Evolutionary conservation across 2,329 filamentous ascomycete species (phyloP).

Genomic region (Didymellaceae sp.): DNA sequence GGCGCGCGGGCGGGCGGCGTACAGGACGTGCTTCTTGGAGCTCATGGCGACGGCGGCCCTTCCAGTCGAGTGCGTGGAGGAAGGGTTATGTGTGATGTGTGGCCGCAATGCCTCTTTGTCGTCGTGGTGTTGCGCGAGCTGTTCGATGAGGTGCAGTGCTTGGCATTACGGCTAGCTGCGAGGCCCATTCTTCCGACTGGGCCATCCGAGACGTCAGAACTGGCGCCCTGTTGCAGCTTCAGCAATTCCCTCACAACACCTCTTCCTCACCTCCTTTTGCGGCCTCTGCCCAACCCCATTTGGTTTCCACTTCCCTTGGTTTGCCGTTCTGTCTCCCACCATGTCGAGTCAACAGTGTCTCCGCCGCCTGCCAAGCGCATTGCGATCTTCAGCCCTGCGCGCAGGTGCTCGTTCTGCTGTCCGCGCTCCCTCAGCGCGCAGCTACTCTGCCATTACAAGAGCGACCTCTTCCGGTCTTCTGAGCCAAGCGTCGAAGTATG

Average conservation of each 20-base stretch:
- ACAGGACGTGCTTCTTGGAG: slow-evolving; percentile 48
- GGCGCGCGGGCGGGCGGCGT: slow-evolving; percentile 25
- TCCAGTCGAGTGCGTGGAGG: slow-evolving; percentile 22
- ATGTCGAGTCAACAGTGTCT: slow-evolving; percentile 50
- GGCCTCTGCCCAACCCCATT: slow-evolving; percentile 16
- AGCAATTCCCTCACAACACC: slow-evolving; percentile 41
- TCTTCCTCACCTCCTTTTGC: slow-evolving; percentile 18
- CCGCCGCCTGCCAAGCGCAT: slow-evolving; percentile 40
- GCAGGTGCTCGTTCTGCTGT: slow-evolving; percentile 35
- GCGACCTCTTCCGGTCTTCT: slow-evolving; percentile 45
- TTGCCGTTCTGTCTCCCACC: slow-evolving; percentile 16
- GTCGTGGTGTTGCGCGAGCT: slow-evolving; percentile 25
- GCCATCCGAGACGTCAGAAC: slow-evolving; percentile 36
- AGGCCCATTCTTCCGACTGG: slow-evolving; percentile 30
- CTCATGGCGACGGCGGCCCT: slow-evolving; percentile 46
- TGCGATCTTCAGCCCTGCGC: slow-evolving; percentile 43
- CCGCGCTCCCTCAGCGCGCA: slow-evolving; percentile 34
- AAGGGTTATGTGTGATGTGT: slow-evolving; percentile 19
- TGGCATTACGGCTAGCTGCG: slow-evolving; percentile 32
- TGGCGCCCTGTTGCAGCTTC: slow-evolving; percentile 28
- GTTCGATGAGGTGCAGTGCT: slow-evolving; percentile 33
- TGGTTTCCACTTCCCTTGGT: slow-evolving; percentile 18
- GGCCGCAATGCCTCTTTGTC: slow-evolving; percentile 41
- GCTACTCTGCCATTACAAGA: slow-evolving; percentile 43
- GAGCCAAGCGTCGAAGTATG: slow-evolving; percentile 38